Percentiles rank a stretch among this genome's conserved stretches.
These are phyloP conservation scores for Sporisorium scitamineum DNA, from an alignment of 1,284 basidiomycete species.

Conservation along the genomic window DNA sequence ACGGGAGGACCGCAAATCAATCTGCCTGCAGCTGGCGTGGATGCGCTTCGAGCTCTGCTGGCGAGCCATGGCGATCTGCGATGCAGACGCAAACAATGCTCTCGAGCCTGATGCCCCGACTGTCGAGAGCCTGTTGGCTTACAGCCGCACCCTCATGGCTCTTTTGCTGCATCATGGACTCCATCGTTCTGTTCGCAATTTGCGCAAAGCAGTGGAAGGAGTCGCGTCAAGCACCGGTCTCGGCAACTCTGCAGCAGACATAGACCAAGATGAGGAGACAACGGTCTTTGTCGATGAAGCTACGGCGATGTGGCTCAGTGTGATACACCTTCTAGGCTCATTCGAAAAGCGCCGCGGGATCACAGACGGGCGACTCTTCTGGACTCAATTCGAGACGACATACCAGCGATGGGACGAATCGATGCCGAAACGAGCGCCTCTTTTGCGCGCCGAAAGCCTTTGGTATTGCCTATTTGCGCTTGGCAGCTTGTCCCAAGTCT, in stretches of 20 bases:
- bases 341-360: constrained; percentile 39
- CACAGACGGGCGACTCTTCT: constrained; percentile 32
- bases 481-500: constrained; percentile 83
- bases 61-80: constrained; percentile 44
- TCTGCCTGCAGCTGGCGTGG: constrained; percentile 54
- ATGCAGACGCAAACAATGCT: constrained; percentile 23
- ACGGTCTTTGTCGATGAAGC: constrained; percentile 69
- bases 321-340: constrained; percentile 74
- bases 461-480: constrained; percentile 81
- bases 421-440: constrained; percentile 73
- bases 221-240: neutral
- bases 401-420: constrained; percentile 47
- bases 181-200: constrained; percentile 35
- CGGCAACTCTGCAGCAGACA: neutral
- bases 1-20: constrained; percentile 17
- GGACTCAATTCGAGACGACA: constrained; percentile 54
- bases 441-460: constrained; percentile 71
- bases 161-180: constrained; percentile 57
- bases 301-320: constrained; percentile 81
- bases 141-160: constrained; percentile 50
- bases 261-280: constrained; percentile 57
- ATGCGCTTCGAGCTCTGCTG: constrained; percentile 58
- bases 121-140: constrained; percentile 31
- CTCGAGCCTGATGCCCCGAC: constrained; percentile 62
- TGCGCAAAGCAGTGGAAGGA: constrained; percentile 20